These are phyloP conservation scores for Flaveria linearis DNA, from an alignment of 129 eudicot genomes.

Conservation along the genomic window DNA sequence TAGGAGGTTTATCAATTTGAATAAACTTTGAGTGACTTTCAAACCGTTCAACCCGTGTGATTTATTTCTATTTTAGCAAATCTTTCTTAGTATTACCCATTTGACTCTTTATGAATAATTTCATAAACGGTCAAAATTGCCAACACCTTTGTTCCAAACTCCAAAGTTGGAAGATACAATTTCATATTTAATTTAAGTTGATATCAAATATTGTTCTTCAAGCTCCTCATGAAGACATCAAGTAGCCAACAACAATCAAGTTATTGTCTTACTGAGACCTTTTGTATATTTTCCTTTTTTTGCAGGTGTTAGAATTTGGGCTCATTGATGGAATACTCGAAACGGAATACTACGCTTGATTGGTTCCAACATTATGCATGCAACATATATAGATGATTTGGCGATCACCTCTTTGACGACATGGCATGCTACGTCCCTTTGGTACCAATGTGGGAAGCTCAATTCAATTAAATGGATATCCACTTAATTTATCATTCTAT, in stretches of 20 bases:
- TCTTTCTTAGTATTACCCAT: too few species aligned
- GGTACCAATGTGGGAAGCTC: too few species aligned
- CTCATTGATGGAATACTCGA: constrained; percentile 85
- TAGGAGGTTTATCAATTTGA: too few species aligned
- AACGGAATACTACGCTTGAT: constrained; percentile 56
- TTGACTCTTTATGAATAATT: too few species aligned
- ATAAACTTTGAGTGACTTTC: too few species aligned
- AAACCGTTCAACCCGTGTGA: too few species aligned
- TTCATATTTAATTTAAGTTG: background rate
- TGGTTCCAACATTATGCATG: too few species aligned
- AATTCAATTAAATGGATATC: too few species aligned
- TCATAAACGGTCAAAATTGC: background rate
- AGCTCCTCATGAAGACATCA: constrained; percentile 4
- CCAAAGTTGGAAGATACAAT: constrained; percentile 1
- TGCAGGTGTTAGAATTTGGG: constrained; percentile 95
- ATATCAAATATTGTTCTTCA: background rate
- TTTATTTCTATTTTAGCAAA: too few species aligned
- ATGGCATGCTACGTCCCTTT: too few species aligned
- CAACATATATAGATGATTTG: constrained; percentile 1
- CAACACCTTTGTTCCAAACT: background rate
- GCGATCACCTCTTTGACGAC: constrained; percentile 8
- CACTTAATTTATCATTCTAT: too few species aligned
- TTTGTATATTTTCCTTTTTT: background rate
- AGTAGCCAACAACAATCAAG: constrained; percentile 6
- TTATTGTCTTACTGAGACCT: background rate